Evolutionary conservation across 192 early-diverging fungal genomes (phyloP).

Genomic region (Podila epicladia): DNA sequence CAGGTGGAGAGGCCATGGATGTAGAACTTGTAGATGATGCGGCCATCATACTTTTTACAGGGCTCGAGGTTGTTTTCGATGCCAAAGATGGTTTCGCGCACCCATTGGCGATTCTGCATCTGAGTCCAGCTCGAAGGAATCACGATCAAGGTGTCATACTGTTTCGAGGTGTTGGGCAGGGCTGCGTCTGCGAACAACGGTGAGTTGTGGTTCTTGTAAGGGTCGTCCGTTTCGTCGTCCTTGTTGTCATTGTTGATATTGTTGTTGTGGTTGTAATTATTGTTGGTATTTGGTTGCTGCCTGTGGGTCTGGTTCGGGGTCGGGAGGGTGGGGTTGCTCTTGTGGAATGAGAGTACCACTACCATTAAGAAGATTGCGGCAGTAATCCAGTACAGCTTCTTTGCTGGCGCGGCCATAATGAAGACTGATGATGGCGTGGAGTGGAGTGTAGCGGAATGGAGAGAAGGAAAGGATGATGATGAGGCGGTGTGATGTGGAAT

Average conservation of each 20-base stretch:
- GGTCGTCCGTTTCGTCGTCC: background rate
- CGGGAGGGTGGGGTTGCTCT: background rate
- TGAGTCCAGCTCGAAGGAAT: conserved; percentile 54
- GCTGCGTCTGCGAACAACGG: background rate
- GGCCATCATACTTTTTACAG: conserved; percentile 54
- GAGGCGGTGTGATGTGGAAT: background rate
- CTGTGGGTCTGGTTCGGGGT: background rate
- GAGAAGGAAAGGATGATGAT: conserved; percentile 2
- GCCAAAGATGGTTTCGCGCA: conserved; percentile 64
- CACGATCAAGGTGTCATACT: conserved; percentile 59
- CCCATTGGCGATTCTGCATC: conserved; percentile 54
- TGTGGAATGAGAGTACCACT: conserved; percentile 41
- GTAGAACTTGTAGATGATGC: conserved; percentile 58
- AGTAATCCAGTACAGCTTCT: conserved; percentile 34
- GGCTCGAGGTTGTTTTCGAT: conserved; percentile 61
- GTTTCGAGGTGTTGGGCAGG: conserved; percentile 41
- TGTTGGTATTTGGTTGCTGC: background rate
- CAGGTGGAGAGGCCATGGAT: conserved; percentile 40
- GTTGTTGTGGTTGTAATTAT: conserved; percentile 6
- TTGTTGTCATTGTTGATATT: background rate
- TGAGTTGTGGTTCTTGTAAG: background rate
- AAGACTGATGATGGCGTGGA: background rate
- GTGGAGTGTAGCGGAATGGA: background rate
- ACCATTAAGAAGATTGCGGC: conserved; percentile 31
- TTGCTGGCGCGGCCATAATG: conserved; percentile 24